Percentiles rank a stretch among this genome's conserved stretches.
Conservation (phyloP, 176 grass and related monocot genomes). For the Panicum miliaceum region DNA sequence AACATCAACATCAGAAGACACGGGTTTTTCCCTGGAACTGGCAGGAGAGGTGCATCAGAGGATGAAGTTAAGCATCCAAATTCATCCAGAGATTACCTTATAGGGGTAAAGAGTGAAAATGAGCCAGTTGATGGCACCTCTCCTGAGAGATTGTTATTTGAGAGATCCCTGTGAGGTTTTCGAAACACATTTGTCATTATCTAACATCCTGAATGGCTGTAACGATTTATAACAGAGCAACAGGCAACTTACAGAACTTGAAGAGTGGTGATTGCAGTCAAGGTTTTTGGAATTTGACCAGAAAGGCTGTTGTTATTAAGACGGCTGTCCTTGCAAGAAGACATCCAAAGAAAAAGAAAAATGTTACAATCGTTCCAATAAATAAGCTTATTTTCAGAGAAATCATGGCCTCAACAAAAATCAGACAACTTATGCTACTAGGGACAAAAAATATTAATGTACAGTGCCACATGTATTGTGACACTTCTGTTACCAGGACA, state of each 20-base stretch:
- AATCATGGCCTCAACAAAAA: not conserved
- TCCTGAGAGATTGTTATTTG: conserved; percentile 76
- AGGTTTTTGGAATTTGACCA: conserved; percentile 59
- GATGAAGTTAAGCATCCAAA: conserved; percentile 36
- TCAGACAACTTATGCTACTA: not conserved
- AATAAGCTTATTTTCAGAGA: conserved; percentile 17
- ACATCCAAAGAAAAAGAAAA: conserved; percentile 35
- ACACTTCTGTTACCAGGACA: not conserved
- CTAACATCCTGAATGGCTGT: not conserved
- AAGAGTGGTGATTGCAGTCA: conserved; percentile 58
- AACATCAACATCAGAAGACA: not conserved
- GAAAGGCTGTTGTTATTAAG: conserved; percentile 84
- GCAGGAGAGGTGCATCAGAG: not conserved
- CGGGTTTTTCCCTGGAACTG: not conserved
- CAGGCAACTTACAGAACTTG: conserved; percentile 86
- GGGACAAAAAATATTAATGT: not conserved
- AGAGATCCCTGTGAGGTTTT: conserved; percentile 73
- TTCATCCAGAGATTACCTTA: conserved; percentile 56
- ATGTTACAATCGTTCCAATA: conserved; percentile 42
- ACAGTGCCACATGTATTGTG: not conserved
- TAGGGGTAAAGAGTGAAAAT: conserved; percentile 81
- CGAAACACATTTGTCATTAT: conserved; percentile 31
- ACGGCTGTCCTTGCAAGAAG: conserved; percentile 67
- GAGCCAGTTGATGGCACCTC: conserved; percentile 72
- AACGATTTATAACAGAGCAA: conserved; percentile 20